phyloP scores from a whole-genome alignment of 169 alveolate genomes.

The Cyclospora cayetanensis region DNA sequence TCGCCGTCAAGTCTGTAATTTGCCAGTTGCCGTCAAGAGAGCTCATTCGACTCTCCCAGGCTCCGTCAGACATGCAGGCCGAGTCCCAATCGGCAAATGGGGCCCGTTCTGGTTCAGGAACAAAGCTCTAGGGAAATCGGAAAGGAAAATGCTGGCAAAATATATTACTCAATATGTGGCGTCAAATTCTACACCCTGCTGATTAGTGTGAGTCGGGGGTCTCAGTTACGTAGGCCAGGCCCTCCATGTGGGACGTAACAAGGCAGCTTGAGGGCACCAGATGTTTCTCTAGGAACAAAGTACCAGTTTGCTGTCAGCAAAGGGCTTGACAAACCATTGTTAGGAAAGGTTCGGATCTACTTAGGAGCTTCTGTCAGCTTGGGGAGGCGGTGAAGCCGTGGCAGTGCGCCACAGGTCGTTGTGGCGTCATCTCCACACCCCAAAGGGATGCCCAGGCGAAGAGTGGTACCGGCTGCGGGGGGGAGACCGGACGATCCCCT shows the following conservation, averaged over 20 bases:
- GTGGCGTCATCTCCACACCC: slow-evolving; percentile 15
- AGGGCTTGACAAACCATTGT: neutral
- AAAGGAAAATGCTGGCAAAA: neutral
- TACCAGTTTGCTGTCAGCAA: neutral
- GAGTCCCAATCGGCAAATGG: neutral
- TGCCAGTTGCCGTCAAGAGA: too few relatives aligned
- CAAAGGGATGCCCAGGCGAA: slow-evolving; percentile 50
- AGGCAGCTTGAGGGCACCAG: slow-evolving; percentile 19
- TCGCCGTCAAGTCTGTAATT: too few relatives aligned
- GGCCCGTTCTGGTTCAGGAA: neutral
- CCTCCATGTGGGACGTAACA: slow-evolving; percentile 28
- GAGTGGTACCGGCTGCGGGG: slow-evolving; percentile 51
- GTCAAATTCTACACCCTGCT: neutral
- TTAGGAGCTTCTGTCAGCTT: neutral
- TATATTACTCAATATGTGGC: too few relatives aligned
- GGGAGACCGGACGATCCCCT: slow-evolving; percentile 34
- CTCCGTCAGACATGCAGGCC: slow-evolving; percentile 61
- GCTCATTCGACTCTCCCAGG: too few relatives aligned
- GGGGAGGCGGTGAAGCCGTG: neutral
- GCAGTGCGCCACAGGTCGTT: neutral
- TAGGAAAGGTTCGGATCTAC: neutral
- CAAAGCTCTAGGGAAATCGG: neutral
- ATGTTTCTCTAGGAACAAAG: neutral
- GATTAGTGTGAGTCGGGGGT: slow-evolving; percentile 43
- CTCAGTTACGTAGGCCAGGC: slow-evolving; percentile 6